These are phyloP conservation scores for Fonsecaea multimorphosa DNA, from an alignment of 2,329 filamentous ascomycete species.

Conservation along the genomic window DNA sequence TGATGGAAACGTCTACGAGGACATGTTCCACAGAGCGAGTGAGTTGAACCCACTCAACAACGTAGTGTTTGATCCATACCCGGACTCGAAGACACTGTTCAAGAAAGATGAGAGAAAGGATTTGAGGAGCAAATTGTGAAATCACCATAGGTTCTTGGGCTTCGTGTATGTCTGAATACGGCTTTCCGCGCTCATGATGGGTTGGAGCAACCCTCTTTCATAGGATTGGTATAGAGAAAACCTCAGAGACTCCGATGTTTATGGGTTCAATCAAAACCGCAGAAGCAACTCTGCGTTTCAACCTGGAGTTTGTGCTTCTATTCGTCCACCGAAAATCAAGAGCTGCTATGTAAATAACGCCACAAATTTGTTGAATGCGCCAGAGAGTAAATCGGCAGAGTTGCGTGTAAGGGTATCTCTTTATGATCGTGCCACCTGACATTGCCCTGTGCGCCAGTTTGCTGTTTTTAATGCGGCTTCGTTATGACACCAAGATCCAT, in stretches of 20 bases:
- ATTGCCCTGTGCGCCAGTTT: neutral
- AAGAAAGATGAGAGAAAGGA: slow-evolving; percentile 57
- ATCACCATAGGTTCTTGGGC: neutral
- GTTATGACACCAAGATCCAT: neutral
- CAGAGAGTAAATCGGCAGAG: neutral
- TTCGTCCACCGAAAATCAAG: neutral
- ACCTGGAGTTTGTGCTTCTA: neutral
- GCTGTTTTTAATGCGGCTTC: neutral
- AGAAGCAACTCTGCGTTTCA: neutral
- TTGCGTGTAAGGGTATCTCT: slow-evolving; percentile 3
- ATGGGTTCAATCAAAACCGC: neutral
- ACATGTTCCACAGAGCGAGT: slow-evolving; percentile 74
- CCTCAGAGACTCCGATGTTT: neutral
- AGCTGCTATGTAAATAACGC: neutral
- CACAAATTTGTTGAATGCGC: neutral
- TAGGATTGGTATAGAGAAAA: neutral
- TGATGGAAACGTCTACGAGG: slow-evolving; percentile 78
- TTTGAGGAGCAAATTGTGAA: slow-evolving; percentile 39
- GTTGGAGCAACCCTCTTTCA: neutral
- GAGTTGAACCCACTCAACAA: slow-evolving; percentile 76
- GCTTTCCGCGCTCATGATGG: neutral
- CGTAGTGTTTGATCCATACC: slow-evolving; percentile 74
- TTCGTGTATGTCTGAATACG: neutral
- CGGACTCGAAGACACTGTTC: slow-evolving; percentile 65
- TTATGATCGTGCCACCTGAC: neutral